A percentile compares a stretch with the other conserved stretches of the same genome.
phyloP scores from a whole-genome alignment of 495 filamentous ascomycete species.

The Penicillium steckii region DNA sequence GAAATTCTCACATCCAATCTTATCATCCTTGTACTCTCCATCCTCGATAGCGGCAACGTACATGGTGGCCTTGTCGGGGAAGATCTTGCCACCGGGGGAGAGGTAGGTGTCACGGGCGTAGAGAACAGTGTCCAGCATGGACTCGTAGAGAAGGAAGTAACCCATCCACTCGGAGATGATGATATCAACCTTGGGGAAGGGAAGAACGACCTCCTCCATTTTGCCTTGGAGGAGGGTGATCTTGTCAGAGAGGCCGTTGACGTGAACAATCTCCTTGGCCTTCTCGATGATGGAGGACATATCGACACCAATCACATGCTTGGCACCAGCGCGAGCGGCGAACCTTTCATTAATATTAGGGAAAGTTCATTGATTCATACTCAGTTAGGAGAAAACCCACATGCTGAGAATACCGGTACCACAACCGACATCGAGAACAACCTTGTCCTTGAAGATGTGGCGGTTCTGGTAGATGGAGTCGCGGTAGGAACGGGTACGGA shows the following conservation, averaged over 20 bases:
- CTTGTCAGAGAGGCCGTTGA: conserved; percentile 77
- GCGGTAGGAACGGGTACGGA: conserved; percentile 91
- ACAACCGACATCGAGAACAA: conserved; percentile 96
- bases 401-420: conserved; percentile 89
- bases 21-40: conserved; percentile 85
- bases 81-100: conserved; percentile 77
- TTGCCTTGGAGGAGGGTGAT: conserved; percentile 92
- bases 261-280: conserved; percentile 84
- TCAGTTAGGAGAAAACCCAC: conserved; percentile 43
- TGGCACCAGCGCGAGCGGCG: conserved; percentile 88
- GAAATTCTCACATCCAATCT: conserved; percentile 69
- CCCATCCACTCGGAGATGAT: conserved; percentile 99
- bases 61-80: conserved; percentile 86
- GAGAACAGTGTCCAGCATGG: conserved; percentile 95
- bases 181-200: conserved; percentile 89
- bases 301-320: conserved; percentile 94
- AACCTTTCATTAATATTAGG: conserved; percentile 63
- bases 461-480: conserved; percentile 95
- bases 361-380: neutral
- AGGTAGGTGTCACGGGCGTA: conserved; percentile 93
- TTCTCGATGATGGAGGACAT: conserved; percentile 97
- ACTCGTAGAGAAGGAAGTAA: conserved; percentile 97
- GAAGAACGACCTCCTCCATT: conserved; percentile 92
- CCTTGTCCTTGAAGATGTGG: conserved; percentile 95
- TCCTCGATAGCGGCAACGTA: conserved; percentile 88